These are phyloP conservation scores for Saccharomycopsis sp. DNA, from an alignment of 805 yeast species.

Conservation along the genomic window DNA sequence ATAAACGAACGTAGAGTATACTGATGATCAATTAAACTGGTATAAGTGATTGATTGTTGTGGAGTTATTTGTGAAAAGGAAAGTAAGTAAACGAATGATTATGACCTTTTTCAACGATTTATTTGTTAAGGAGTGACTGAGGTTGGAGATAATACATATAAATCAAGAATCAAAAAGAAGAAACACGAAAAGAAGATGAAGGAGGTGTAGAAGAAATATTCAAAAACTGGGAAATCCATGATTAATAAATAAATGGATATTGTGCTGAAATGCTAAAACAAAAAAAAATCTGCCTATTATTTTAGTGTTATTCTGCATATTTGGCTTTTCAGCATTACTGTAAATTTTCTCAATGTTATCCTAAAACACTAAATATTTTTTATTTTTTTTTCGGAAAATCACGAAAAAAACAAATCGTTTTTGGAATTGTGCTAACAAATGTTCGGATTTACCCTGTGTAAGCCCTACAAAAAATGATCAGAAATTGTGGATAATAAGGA, in stretches of 20 bases:
- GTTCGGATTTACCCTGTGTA: background rate
- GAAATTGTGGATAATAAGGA: background rate
- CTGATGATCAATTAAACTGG: background rate
- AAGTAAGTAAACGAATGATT: slow-evolving; percentile 3
- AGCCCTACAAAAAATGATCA: background rate
- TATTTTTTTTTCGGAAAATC: background rate
- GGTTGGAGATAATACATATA: slow-evolving; percentile 3
- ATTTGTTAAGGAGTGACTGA: slow-evolving; percentile 14
- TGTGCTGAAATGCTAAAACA: background rate
- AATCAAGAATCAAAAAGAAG: background rate
- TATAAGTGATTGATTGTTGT: background rate
- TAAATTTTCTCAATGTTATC: background rate
- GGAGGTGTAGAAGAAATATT: background rate
- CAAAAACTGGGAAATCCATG: background rate
- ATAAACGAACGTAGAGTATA: background rate
- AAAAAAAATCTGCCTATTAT: background rate
- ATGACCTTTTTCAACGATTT: background rate
- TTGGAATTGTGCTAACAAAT: background rate
- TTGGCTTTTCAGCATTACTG: background rate
- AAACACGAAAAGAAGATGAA: background rate
- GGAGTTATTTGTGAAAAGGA: background rate
- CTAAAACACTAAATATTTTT: background rate
- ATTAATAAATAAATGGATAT: background rate
- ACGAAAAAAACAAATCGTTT: background rate
- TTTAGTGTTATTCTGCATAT: background rate